Evolutionary conservation across 495 filamentous ascomycete genomes (phyloP), one percentile per base, ranked within the genome.

Genomic region (Parachaetomium inaequale): DNA sequence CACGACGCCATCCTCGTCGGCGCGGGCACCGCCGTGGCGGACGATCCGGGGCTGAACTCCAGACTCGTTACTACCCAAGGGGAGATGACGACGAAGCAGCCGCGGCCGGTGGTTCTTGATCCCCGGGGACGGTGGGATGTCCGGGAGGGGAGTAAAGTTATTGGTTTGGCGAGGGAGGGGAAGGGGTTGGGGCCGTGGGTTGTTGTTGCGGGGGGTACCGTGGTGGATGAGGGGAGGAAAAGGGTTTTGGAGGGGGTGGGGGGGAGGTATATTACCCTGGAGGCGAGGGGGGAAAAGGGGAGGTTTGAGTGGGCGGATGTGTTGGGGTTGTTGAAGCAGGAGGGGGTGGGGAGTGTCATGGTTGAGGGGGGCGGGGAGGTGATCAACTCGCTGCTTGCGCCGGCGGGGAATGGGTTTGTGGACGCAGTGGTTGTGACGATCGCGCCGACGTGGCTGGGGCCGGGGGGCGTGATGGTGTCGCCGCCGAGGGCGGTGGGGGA

Each of bases 1-100:
- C 92, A 98, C 74, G 85, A 90, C 63, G 91, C 90, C 15, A 95
- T 98, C 58, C 78, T 93, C 12, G 78, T 98, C 25, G 93, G 93
- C 11, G 87, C 89, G 8, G 87, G 88, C 5, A 98, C 93, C 15
- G 91, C 90, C 19, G 77, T 89, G 47, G 86, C 88, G 14, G 93
- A 98, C 66, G 87, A 98, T 66, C 93, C 93, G 2, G 85, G 84
- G 7, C 76, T 98, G 47, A 96, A 95, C 68, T 91, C 85, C n/a
- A n/a, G n/a, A n/a, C n/a, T n/a, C n/a, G n/a, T n/a, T n/a, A n/a
- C n/a, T n/a, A n/a, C n/a, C n/a, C n/a, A n/a, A n/a, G n/a, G n/a
- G n/a, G n/a, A n/a, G n/a, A n/a, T n/a, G n/a, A n/a, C n/a, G n/a
- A n/a, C 40, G 14, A 38, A 34, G 8, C 91, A 96, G 67, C 92